These are phyloP conservation scores for Amaranthus hypochondriacus DNA, from an alignment of 148 eudicot genomes.

Conservation along the genomic window DNA sequence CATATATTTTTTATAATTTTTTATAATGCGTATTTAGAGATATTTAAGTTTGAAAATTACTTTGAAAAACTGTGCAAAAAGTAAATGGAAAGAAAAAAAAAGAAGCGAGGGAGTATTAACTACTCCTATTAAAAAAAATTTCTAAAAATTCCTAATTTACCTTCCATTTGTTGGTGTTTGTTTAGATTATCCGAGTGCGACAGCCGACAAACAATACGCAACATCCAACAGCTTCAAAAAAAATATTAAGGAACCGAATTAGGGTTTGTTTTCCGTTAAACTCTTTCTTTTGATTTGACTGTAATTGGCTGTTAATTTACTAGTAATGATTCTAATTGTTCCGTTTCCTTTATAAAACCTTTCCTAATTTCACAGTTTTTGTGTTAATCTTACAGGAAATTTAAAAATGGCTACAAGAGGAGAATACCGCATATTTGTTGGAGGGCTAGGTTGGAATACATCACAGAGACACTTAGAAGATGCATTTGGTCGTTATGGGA, in stretches of 20 bases:
- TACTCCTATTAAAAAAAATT: too few species aligned
- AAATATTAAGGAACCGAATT: background rate
- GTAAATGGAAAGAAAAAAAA: too few species aligned
- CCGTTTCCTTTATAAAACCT: background rate
- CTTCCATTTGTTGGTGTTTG: too few species aligned
- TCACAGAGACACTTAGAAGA: conserved; percentile 41
- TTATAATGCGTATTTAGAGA: too few species aligned
- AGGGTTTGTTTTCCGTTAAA: background rate
- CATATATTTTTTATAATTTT: too few species aligned
- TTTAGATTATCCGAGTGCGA: too few species aligned
- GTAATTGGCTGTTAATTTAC: background rate
- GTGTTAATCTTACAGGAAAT: background rate
- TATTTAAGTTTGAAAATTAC: too few species aligned
- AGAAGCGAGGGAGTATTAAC: too few species aligned
- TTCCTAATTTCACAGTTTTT: background rate
- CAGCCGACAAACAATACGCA: too few species aligned
- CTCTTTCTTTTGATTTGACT: background rate
- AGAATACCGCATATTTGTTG: conserved; percentile 45
- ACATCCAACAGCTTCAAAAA: too few species aligned
- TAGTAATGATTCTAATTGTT: background rate
- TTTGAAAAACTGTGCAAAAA: too few species aligned
- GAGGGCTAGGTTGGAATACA: conserved; percentile 50
- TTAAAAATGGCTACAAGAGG: conserved; percentile 36
- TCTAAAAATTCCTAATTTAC: too few species aligned
- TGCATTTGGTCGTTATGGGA: conserved; percentile 44